Base-by-base conservation (phyloP, 1,284 basidiomycete species). In the Cystobasidium pallidum region DNA sequence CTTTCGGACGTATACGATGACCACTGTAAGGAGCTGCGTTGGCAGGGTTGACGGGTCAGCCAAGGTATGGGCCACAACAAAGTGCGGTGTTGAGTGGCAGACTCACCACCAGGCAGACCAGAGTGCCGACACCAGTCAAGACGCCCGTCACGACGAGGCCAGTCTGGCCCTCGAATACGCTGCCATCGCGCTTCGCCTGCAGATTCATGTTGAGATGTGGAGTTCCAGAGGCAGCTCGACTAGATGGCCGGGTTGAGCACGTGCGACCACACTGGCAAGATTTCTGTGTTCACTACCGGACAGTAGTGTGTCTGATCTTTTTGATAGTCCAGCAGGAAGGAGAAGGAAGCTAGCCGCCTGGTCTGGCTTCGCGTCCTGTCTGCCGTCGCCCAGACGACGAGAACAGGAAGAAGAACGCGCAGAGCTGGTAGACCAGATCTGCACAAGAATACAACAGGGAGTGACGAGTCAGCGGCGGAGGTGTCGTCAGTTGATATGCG, bases 111-210 rank as follows among this genome's bases (percentile, higher is more conserved):
- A 64, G 34, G 21, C 45, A 47, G 26, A 51, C 32, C 11, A 64
- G 43, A 8, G 62, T 64, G 19, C 62, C 62, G 6, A 64, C n/a
- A 7, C 28, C 62, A n/a, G 62, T 36, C 30, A 64, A 30, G 3
- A 64, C 62, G 26, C 62, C 62, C 26, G 62, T 64, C 17, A 64
- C 11, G 17, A 64, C 34, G n/a, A 64, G 47, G 7, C 62, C 62
- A 32, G n/a, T 51, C 8, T 32, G 32, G 24, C 62, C 62, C 1
- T 64, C 21, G 47, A 64, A 64, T 2, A 64, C 62, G 32, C 36
- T 30, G 19, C 39, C 24, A 10, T 39, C 62, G 19, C 62, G 62
- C 39, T 51, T 64, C 1, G 17, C 15, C 24, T 32, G 32, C 15
- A 51, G 11, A 24, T 32, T 45, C 39, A 61, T 45, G 21, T 7